phyloP scores from a whole-genome alignment of 2,329 filamentous ascomycete species.

The Gnomoniopsis smithogilvyi region DNA sequence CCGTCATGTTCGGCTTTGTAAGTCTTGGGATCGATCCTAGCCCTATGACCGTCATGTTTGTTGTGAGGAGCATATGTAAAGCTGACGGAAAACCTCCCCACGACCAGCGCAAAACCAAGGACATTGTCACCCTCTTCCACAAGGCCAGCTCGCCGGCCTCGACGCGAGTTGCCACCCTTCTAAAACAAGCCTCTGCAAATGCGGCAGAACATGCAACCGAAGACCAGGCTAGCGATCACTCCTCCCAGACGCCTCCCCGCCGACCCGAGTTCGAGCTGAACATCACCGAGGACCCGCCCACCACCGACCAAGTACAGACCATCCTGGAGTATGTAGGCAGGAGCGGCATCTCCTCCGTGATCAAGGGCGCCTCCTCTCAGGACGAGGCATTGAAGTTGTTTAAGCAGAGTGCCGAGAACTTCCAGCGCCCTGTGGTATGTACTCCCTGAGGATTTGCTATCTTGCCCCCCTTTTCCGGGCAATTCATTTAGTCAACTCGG shows the following conservation, averaged over 20 bases:
- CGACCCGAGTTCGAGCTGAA: conserved; percentile 76
- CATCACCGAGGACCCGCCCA: conserved; percentile 53
- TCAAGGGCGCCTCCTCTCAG: conserved; percentile 70
- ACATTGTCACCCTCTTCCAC: conserved; percentile 97
- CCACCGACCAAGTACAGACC: conserved; percentile 39
- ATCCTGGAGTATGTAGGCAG: conserved; percentile 54
- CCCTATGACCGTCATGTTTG: conserved; percentile 1
- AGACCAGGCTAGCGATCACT: conserved; percentile 69
- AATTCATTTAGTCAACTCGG: too few species aligned
- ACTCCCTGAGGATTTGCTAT: neutral
- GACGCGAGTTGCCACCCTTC: conserved; percentile 66
- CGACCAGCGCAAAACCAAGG: conserved; percentile 69
- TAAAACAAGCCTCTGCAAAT: conserved; percentile 76
- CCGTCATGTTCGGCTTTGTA: conserved; percentile 47
- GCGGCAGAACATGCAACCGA: conserved; percentile 65
- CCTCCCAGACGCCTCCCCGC: conserved; percentile 50
- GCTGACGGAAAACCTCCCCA: neutral
- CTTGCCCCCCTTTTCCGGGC: neutral
- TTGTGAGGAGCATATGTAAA: too few species aligned
- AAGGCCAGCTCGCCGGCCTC: conserved; percentile 73
- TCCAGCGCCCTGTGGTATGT: conserved; percentile 74
- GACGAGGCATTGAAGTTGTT: conserved; percentile 78
- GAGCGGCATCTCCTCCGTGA: conserved; percentile 55
- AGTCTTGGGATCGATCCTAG: conserved; percentile 20
- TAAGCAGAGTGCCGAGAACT: conserved; percentile 64